These are phyloP conservation scores for Ustilago trichophora DNA, from an alignment of 1,284 basidiomycete genomes.

Conservation along the genomic window DNA sequence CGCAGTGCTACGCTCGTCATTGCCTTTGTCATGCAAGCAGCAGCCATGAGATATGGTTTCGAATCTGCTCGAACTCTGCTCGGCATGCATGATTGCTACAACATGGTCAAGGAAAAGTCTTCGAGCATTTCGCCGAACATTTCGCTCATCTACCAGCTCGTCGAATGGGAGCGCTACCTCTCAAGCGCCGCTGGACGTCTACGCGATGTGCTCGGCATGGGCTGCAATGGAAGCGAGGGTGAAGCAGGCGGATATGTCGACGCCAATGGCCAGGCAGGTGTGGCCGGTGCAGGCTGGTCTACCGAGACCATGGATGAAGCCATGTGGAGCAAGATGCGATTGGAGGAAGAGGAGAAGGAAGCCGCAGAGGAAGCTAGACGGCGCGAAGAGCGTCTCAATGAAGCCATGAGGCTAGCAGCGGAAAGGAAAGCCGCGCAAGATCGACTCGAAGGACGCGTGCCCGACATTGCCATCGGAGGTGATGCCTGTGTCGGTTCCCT, in stretches of 20 bases:
- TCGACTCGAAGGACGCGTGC: slow-evolving; percentile 26
- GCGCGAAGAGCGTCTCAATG: slow-evolving; percentile 40
- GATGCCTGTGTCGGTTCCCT: slow-evolving; percentile 23
- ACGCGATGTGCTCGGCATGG: slow-evolving; percentile 34
- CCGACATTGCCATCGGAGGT: slow-evolving; percentile 3
- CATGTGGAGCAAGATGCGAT: slow-evolving; percentile 60
- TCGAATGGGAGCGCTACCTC: slow-evolving; percentile 88
- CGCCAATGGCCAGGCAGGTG: neutral
- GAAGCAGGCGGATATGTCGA: neutral
- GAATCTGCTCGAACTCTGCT: slow-evolving; percentile 42
- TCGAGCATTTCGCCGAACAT: slow-evolving; percentile 75
- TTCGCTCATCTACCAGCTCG: slow-evolving; percentile 93
- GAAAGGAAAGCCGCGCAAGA: slow-evolving; percentile 43
- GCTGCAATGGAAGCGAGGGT: neutral
- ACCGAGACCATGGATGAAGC: slow-evolving; percentile 59
- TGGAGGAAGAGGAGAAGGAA: slow-evolving; percentile 58
- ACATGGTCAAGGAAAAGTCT: slow-evolving; percentile 73
- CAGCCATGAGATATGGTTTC: slow-evolving; percentile 73
- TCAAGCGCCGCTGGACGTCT: slow-evolving; percentile 42
- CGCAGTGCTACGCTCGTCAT: slow-evolving; percentile 91
- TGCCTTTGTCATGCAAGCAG: slow-evolving; percentile 92
- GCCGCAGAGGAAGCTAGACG: slow-evolving; percentile 44
- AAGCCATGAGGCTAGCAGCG: slow-evolving; percentile 32
- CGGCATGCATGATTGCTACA: slow-evolving; percentile 90
- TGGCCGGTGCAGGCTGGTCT: slow-evolving; percentile 44